These are phyloP conservation scores for Xylaria sp. DNA, from an alignment of 2,329 filamentous ascomycete genomes.

Conservation along the genomic window DNA sequence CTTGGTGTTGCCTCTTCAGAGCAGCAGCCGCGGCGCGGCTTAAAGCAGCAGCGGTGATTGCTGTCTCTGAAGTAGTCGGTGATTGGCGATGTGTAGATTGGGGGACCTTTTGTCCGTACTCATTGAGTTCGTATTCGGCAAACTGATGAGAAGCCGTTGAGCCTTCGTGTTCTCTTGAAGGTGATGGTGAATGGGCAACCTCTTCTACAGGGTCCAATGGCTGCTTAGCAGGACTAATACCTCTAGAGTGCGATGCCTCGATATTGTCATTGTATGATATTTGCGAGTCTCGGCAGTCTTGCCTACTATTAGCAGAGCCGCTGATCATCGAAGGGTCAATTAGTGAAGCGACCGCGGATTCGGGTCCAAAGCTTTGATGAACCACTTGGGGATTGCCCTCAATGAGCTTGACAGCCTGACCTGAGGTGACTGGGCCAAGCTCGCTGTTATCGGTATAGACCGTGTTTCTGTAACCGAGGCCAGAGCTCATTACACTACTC, in stretches of 20 bases:
- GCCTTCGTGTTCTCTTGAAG: slow-evolving; percentile 43
- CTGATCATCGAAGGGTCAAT: slow-evolving; percentile 75
- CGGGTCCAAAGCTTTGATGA: slow-evolving; percentile 76
- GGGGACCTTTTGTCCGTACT: slow-evolving; percentile 67
- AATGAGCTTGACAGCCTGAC: slow-evolving; percentile 76
- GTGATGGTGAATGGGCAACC: slow-evolving; percentile 55
- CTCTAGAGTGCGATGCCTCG: slow-evolving; percentile 45
- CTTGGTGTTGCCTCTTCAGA: slow-evolving; percentile 60
- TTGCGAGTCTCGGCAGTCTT: slow-evolving; percentile 57
- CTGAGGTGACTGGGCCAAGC: slow-evolving; percentile 69
- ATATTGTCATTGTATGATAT: slow-evolving; percentile 47
- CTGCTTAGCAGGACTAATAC: slow-evolving; percentile 56
- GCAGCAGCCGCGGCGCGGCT: slow-evolving; percentile 62
- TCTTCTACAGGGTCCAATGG: slow-evolving; percentile 54
- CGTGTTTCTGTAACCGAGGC: slow-evolving; percentile 65
- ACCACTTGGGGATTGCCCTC: slow-evolving; percentile 82
- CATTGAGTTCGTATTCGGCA: slow-evolving; percentile 67
- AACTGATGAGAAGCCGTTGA: slow-evolving; percentile 58
- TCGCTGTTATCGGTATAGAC: slow-evolving; percentile 66
- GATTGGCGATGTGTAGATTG: slow-evolving; percentile 59
- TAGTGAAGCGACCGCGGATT: slow-evolving; percentile 88
- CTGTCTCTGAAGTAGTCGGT: slow-evolving; percentile 67
- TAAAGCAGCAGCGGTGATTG: slow-evolving; percentile 68
- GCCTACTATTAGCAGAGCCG: slow-evolving; percentile 63
- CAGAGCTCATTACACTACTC: slow-evolving; percentile 63